Evolutionary conservation across 768 basidiomycete genomes (phyloP), one percentile per base, ranked within the genome.

Genomic region (Tylopilus vinaceipallidus): DNA sequence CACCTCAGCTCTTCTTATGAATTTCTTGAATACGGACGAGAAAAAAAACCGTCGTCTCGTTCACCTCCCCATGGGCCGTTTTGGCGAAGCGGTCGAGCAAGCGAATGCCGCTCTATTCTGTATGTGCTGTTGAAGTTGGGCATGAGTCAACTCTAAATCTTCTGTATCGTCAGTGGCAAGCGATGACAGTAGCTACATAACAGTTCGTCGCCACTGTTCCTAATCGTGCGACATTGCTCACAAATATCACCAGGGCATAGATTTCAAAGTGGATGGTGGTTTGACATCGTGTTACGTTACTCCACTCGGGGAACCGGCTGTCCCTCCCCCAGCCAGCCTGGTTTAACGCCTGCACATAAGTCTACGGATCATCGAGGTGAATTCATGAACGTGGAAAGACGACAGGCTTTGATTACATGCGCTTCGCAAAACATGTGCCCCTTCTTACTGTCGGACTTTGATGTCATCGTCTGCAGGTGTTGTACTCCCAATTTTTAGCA

Each of bases 261-360:
- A 98, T 69, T 93, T 98, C 75, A 84, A 85, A 63, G 97, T 99
- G 36, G 97, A 98, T 57, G 97, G 97, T 27, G 97, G 97, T 26
- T 77, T 99, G 55, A 81, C 87, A 44, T 85, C 87, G 10, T 91
- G 91, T 63, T 99, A 99, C 67, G 94, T 98, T 53, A 97, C 94
- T 13, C 80, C 94, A 3, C 63, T 82, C 24, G 94, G 94, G 50
- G 88, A 94, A 55, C 85, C 82, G 22, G 70, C 73, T 24, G 72
- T 92, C 17, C 61, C 83, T 35, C 84, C 91, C 39, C 94, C 94
- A 11, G 38, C 73, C 7, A 90, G 88, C 62, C 74, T 92, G 16
- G 66, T 78, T 27, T 73, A 53, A 45, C 42, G 32, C 17, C 11
- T 10, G 14, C 27, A 6, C 8, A n/a, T 6, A 26, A 16, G n/a